Evolutionary conservation across 768 basidiomycete genomes (phyloP), one percentile per base, ranked within the genome.

Genomic region (Termitomyces sp.): DNA sequence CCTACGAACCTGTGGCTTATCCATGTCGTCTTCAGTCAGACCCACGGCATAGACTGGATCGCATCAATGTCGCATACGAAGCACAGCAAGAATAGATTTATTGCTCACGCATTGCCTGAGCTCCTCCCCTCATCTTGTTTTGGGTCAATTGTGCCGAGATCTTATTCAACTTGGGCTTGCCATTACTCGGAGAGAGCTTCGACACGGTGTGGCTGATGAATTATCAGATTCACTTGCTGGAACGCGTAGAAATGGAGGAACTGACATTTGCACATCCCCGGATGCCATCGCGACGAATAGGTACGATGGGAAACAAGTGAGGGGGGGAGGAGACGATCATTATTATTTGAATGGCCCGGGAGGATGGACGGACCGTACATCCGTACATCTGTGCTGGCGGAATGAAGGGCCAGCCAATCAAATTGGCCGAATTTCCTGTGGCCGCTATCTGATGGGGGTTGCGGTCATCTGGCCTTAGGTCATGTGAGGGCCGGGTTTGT

Each of bases 61-160:
- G 5, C 20, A 37, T 56, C 36, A 32, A 34, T 57, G 54, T n/a
- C 40, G 54, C 25, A 43, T 46, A 56, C 36, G 51, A 57, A 49
- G 40, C 37, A 46, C 48, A 37, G 29, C 36, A 45, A 17, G 42
- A 20, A 46, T 52, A 29, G 25, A 25, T 25, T 25, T 29, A 57
- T 20, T 17, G 72, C 88, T 73, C 68, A 93, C 91, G 78, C 92
- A 94, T 94, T 40, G 92, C 92, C 73, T 94, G 91, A 9, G 92
- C 91, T 42, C 85, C 88, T 63, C 91, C 92, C 56, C 81, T 85
- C 60, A 77, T 76, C 73, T 93, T 93, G 70, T 87, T 80, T 73
- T 93, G 88, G 1, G 92, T 94, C 53, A 94, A 66, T 63, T 85
- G 83, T 61, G 81, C 76, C 51, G 92, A 94, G 64, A 86, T 80